Base-by-base conservation (phyloP, 768 basidiomycete genomes). In the Lactifluus hygrophoroides region DNA sequence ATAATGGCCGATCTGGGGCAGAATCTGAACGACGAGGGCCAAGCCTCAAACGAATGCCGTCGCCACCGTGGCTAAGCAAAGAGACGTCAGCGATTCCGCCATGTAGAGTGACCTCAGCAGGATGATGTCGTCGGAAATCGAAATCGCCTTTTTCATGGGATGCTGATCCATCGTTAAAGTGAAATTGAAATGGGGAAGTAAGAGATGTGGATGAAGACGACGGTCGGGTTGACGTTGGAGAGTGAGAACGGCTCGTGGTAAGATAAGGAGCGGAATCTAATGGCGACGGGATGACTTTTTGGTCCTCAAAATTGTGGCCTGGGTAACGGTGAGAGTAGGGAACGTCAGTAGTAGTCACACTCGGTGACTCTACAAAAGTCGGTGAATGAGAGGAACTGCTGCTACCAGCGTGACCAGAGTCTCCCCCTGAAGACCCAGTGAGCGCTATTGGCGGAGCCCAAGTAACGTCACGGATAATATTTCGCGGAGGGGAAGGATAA, bases 11-110 rank as follows among this genome's bases (percentile, higher is more conserved):
- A 48, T 85, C 81, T 17, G 75, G 69, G 34, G 74, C 74, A 56
- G 79, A 75, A 61, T 77, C 76, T 48, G 76, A 69, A 61, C 80
- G 75, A 51, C 80, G 77, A 25, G 71, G 61, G 37, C 78, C 74
- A 38, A 85, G 68, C 64, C 84, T 76, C 67, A 85, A 85, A 52
- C 87, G 82, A 64, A 82, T 76, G 13, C 76, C 75, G 58, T 86
- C 84, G 62, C 75, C 70, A 61, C 74, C 70, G 35, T 80, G 70
- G 25, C 78, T 74, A 53, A 78, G 64, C 44, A 83, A 67, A 19
- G 86, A 83, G 46, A 89, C 79, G 69, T 89, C 84, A 35, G 88
- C 82, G 6, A 83, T 85, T 57, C 85, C 86, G 47, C 84, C 84
- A 57, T 88, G 86, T 35, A 89, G 77, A 10, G 84, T 83, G 48